phyloP scores from a whole-genome alignment of 306 rosid genomes.

The Sechiopsis laciniata region DNA sequence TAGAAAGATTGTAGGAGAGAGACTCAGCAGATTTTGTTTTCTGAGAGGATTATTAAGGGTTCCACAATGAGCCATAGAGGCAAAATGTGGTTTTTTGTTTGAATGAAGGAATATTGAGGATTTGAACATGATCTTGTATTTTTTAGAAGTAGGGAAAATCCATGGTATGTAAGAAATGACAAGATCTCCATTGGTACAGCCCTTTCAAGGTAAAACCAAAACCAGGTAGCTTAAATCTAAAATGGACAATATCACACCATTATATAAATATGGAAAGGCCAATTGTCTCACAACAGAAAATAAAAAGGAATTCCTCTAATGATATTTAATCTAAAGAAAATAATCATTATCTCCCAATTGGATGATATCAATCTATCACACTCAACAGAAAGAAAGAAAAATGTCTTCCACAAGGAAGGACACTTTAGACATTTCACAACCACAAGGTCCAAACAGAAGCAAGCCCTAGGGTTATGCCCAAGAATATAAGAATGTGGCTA shows the following conservation, averaged over 20 bases:
- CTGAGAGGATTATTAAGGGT: neutral
- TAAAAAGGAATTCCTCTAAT: neutral
- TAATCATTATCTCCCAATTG: neutral
- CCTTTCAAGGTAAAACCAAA: neutral
- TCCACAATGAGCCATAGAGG: neutral
- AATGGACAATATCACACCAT: neutral
- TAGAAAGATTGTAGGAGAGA: neutral
- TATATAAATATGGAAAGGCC: neutral
- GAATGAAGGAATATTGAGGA: neutral
- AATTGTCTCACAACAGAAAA: neutral
- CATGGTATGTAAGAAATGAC: neutral
- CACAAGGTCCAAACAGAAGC: neutral
- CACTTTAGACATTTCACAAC: neutral
- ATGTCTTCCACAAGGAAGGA: neutral
- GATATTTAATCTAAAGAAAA: neutral
- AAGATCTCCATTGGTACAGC: neutral
- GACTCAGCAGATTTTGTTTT: neutral
- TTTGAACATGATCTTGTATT: neutral
- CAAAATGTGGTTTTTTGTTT: neutral
- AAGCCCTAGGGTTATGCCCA: conserved; percentile 12
- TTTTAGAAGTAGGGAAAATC: neutral
- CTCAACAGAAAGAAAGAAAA: neutral
- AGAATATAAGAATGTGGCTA: neutral
- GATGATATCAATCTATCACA: neutral
- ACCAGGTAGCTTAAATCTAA: neutral